Evolutionary conservation across 1,139 yeast species (phyloP), one percentile per base, ranked within the genome.

Genomic region (Lodderomyces pseudojiufengensis): DNA sequence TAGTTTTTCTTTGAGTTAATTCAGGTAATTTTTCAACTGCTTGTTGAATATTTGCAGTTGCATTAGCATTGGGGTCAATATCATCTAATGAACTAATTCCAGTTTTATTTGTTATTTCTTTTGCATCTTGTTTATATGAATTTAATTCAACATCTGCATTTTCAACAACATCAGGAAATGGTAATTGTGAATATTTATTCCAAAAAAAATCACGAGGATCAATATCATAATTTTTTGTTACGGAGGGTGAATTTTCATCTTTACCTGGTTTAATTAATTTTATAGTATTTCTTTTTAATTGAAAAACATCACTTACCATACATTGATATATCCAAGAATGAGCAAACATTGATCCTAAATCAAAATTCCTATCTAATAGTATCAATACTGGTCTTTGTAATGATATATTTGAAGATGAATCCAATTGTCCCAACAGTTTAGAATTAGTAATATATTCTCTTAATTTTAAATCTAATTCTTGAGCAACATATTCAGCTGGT

Each of bases 311-410:
- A 51, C 90, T 84, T 11, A 92, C 95, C 77, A 92, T 81, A 51
- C 97, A 88, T 63, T 92, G 96, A 57, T 92, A 92, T 36, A 95
- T 88, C 97, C 98, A 90, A 5, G 97, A 87, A 59, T 92, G 99
- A 2, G 94, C 78, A 57, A 94, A 81, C 97, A 92, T 90, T 20
- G 95, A 83, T 2, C 92, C 82, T 44, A 94, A 69, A 59, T 94
- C 97, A 42, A 92, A 73, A 51, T 84, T 86, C 55, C 99, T 76
- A 59, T 92, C 99, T 40, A 90, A 64, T 36, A 92, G 63, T 26
- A 94, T 72, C 50, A 92, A 68, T 11, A 92, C 97, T 4, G 86
- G 78, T 43, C 95, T 70, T 42, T 77, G 81, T 46, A n/a, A n/a
- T 52, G 61, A 42, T 46, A 27, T 13, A 12, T 10, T 15, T 41